Evolutionary conservation across 139 green algal species (phyloP).

Genomic region (Picochlorum sp.): DNA sequence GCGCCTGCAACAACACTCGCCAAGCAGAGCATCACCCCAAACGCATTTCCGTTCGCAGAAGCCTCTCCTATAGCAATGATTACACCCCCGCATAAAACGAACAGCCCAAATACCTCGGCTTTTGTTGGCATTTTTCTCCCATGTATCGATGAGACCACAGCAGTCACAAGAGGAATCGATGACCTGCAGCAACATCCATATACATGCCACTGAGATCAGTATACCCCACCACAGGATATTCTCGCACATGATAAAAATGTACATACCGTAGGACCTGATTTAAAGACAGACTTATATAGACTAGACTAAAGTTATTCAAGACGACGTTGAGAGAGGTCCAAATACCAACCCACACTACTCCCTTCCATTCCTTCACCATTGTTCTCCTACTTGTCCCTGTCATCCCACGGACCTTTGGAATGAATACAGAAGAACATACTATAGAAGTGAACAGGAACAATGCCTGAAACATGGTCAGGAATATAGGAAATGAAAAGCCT

Average conservation of each 20-base stretch:
- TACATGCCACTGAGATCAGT: background rate
- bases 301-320: constrained; percentile 9
- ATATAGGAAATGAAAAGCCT: constrained; percentile 7
- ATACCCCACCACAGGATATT: background rate
- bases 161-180: constrained; percentile 5
- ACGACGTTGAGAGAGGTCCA: background rate
- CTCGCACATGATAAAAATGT: background rate
- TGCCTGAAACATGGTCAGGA: constrained; percentile 7
- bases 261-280: constrained; percentile 10
- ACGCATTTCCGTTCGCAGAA: background rate
- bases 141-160: background rate
- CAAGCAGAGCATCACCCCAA: constrained; percentile 6
- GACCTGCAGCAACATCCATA: background rate
- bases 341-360: background rate
- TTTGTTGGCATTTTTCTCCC: background rate
- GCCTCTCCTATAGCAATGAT: constrained; percentile 5
- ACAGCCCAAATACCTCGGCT: background rate
- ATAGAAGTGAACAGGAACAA: background rate
- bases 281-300: constrained; percentile 4
- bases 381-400: background rate
- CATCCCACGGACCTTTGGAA: too few relatives aligned
- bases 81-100: constrained; percentile 2
- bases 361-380: background rate
- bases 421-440: background rate
- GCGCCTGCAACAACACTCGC: constrained; percentile 3